Evolutionary conservation across 495 filamentous ascomycete genomes (phyloP).

Genomic region (Letharia lupina): DNA sequence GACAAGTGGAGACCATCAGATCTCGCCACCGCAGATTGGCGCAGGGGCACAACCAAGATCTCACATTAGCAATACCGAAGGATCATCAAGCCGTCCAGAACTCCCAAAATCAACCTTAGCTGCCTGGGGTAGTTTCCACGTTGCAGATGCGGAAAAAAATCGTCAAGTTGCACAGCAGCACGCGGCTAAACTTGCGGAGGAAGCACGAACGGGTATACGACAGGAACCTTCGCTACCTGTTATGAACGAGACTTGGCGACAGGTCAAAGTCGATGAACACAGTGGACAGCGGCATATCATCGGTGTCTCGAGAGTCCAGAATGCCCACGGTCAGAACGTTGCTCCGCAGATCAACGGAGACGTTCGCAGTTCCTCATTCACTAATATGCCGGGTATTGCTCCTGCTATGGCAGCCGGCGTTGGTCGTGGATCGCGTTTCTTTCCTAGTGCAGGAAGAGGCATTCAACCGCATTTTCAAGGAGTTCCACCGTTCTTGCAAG

Average conservation of each 20-base stretch:
- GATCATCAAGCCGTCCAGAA: slow-evolving; percentile 7
- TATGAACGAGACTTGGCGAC: slow-evolving; percentile 59
- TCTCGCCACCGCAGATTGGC: slow-evolving; percentile 9
- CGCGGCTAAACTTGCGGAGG: slow-evolving; percentile 33
- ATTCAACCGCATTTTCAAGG: slow-evolving; percentile 21
- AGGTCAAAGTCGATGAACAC: slow-evolving; percentile 43
- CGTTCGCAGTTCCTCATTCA: slow-evolving; percentile 17
- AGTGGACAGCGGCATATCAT: slow-evolving; percentile 36
- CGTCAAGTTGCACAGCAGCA: slow-evolving; percentile 35
- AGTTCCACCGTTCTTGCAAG: slow-evolving; percentile 17
- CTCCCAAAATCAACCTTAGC: slow-evolving; percentile 16
- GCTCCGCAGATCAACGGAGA: slow-evolving; percentile 27
- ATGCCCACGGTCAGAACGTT: slow-evolving; percentile 27
- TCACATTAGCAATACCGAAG: slow-evolving; percentile 12
- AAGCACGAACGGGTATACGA: slow-evolving; percentile 24
- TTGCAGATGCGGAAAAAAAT: slow-evolving; percentile 35
- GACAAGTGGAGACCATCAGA: slow-evolving; percentile 5
- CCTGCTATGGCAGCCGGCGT: slow-evolving; percentile 27
- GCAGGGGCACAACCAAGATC: not conserved
- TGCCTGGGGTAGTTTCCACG: slow-evolving; percentile 46
- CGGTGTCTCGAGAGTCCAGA: slow-evolving; percentile 29
- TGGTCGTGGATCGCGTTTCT: slow-evolving; percentile 58
- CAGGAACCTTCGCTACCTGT: slow-evolving; percentile 34
- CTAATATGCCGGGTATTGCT: slow-evolving; percentile 9
- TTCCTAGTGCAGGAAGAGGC: slow-evolving; percentile 43